These are phyloP conservation scores for Phytopythium boreale DNA, from an alignment of 352 stramenopile genomes.

Conservation along the genomic window DNA sequence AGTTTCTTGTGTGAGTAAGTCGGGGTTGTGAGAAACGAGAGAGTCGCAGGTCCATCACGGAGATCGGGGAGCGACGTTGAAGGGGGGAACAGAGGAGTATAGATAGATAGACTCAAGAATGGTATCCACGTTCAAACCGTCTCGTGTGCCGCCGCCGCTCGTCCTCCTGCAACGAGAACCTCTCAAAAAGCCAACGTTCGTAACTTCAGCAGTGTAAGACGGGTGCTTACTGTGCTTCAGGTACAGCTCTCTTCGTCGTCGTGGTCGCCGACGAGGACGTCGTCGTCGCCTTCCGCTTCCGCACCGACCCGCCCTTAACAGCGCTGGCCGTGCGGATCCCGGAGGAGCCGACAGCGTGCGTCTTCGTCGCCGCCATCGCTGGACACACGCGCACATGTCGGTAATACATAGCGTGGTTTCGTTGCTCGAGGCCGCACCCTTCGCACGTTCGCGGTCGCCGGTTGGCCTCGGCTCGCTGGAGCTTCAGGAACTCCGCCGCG, in stretches of 20 bases:
- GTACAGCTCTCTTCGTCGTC: too few relatives aligned
- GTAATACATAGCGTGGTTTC: neutral
- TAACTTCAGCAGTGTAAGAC: too few relatives aligned
- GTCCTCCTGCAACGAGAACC: too few relatives aligned
- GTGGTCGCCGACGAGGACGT: too few relatives aligned
- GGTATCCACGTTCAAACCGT: constrained; percentile 4
- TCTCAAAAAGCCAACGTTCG: too few relatives aligned
- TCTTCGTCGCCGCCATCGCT: too few relatives aligned
- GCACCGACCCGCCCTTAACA: too few relatives aligned
- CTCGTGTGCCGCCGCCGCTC: neutral
- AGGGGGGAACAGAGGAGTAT: neutral
- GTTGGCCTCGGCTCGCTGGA: neutral
- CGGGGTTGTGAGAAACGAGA: neutral
- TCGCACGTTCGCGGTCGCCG: neutral
- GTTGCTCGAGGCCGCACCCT: neutral
- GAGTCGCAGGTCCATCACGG: neutral
- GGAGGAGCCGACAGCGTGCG: too few relatives aligned
- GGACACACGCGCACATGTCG: neutral
- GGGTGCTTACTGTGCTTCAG: too few relatives aligned
- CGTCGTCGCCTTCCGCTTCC: too few relatives aligned
- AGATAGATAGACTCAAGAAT: constrained; percentile 8
- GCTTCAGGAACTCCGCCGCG: neutral
- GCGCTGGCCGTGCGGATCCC: too few relatives aligned
- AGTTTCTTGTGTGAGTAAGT: constrained; percentile 7
- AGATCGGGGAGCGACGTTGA: neutral